phyloP scores from a whole-genome alignment of 371 early-diverging fungal species.

The Coemansia sp. region DNA sequence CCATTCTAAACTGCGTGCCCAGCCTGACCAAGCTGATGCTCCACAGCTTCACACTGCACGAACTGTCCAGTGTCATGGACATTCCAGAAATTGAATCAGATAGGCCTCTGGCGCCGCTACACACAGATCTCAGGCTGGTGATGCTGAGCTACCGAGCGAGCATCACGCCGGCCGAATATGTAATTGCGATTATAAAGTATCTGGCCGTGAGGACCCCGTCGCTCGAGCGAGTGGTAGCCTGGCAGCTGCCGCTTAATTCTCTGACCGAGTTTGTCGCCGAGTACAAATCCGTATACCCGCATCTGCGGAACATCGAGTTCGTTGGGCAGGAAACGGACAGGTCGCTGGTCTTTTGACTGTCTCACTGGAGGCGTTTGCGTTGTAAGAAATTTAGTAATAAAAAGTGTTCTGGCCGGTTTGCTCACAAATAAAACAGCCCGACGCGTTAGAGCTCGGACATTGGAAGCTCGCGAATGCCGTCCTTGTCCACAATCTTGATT shows the following conservation, averaged over 20 bases:
- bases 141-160: not conserved
- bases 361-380: too few species aligned
- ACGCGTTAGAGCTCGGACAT: conserved; percentile 10
- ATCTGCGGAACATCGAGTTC: conserved; percentile 3
- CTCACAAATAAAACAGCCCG: not conserved
- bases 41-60: not conserved
- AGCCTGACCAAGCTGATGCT: not conserved
- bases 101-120: not conserved
- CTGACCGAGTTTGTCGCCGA: not conserved
- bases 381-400: too few species aligned
- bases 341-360: too few species aligned
- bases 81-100: not conserved
- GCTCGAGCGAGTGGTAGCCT: not conserved
- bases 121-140: not conserved
- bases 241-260: not conserved
- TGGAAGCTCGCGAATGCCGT: conserved; percentile 67
- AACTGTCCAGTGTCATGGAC: not conserved
- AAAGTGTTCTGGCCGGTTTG: not conserved
- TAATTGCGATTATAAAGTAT: not conserved
- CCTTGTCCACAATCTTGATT: conserved; percentile 80
- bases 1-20: not conserved
- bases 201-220: not conserved
- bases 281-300: conserved; percentile 1
- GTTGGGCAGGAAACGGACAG: too few species aligned
- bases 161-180: not conserved